These are phyloP conservation scores for Puccinia novopanici DNA, from an alignment of 1,284 basidiomycete genomes.

Conservation along the genomic window DNA sequence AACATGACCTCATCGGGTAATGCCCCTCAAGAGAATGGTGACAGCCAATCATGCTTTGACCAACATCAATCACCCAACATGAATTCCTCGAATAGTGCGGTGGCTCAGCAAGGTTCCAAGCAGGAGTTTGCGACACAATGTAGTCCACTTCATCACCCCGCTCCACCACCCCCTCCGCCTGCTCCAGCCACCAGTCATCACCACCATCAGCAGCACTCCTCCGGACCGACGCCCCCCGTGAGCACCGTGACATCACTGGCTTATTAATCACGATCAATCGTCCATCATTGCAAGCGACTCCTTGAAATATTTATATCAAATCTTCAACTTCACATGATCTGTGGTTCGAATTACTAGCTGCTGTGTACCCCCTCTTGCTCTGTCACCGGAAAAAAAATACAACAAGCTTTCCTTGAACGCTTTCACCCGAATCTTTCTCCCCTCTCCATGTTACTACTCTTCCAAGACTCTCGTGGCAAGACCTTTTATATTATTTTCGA, in stretches of 20 bases:
- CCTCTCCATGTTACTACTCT: neutral
- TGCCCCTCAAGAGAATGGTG: neutral
- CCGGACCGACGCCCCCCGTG: neutral
- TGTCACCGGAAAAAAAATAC: neutral
- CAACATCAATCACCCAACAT: constrained; percentile 19
- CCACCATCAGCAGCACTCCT: constrained; percentile 27
- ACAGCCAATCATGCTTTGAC: constrained; percentile 9
- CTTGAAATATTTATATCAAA: neutral
- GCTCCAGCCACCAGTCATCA: constrained; percentile 22
- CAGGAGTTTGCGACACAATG: constrained; percentile 27
- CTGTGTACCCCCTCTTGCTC: neutral
- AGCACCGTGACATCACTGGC: constrained; percentile 8
- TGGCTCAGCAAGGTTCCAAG: constrained; percentile 1
- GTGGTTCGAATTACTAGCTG: neutral
- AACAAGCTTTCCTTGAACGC: neutral
- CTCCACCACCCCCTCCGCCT: constrained; percentile 20
- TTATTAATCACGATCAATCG: neutral
- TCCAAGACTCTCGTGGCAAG: neutral
- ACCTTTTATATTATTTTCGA: too few relatives aligned
- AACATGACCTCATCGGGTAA: constrained; percentile 1
- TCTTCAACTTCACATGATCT: constrained; percentile 2
- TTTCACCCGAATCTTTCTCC: neutral
- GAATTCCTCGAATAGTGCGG: neutral
- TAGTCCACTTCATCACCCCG: constrained; percentile 27
- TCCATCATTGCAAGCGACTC: neutral